phyloP scores from a whole-genome alignment of 2,329 filamentous ascomycete species.

The Penicillium sp. region DNA sequence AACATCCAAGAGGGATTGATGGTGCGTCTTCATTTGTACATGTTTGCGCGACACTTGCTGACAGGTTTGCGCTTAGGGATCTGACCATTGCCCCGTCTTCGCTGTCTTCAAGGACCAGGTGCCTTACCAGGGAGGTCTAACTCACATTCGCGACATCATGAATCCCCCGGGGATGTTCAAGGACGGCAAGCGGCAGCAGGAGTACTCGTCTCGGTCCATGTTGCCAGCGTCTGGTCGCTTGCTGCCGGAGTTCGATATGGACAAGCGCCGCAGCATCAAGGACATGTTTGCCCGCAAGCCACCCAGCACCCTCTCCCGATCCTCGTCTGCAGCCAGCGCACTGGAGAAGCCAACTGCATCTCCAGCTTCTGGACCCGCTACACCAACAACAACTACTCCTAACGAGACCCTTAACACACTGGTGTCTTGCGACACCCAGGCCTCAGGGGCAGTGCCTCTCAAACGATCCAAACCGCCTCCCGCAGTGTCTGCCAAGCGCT shows the following conservation, averaged over 20 bases:
- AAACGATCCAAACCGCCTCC: conserved; percentile 40
- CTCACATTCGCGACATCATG: conserved; percentile 66
- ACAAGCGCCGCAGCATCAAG: conserved; percentile 75
- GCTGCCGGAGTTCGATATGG: conserved; percentile 70
- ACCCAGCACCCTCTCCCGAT: not conserved
- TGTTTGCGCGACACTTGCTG: conserved; percentile 10
- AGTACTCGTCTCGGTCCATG: conserved; percentile 62
- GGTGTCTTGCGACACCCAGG: not conserved
- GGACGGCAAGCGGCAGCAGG: conserved; percentile 59
- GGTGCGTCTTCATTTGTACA: conserved; percentile 32
- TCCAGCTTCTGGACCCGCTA: not conserved
- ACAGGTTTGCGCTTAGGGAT: conserved; percentile 53
- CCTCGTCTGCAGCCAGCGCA: conserved; percentile 11
- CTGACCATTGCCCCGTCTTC: conserved; percentile 94
- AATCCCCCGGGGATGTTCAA: conserved; percentile 70
- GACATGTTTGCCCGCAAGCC: conserved; percentile 79
- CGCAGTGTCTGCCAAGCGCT: conserved; percentile 45
- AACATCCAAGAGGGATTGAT: conserved; percentile 92
- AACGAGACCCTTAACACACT: not conserved
- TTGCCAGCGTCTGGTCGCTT: conserved; percentile 74
- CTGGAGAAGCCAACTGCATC: conserved; percentile 7
- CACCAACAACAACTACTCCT: conserved; percentile 1
- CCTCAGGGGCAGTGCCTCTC: conserved; percentile 20
- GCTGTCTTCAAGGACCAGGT: conserved; percentile 66
- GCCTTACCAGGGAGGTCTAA: conserved; percentile 44